Percentiles rank a stretch among this genome's conserved stretches.
These are phyloP conservation scores for Blastomyces emzantsi DNA, from an alignment of 2,329 filamentous ascomycete genomes.

Conservation along the genomic window DNA sequence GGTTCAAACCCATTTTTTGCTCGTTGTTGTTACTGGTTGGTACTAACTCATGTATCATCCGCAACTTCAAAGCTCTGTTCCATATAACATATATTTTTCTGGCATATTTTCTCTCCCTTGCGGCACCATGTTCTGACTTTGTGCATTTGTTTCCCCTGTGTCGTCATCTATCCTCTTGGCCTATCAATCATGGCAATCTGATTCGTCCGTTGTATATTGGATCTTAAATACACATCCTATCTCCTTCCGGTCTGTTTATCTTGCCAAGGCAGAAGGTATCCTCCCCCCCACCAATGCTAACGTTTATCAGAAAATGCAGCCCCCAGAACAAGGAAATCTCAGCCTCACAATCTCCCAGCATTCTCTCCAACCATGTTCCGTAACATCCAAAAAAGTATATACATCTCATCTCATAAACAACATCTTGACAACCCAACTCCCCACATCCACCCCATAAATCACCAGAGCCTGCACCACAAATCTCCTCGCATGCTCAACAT, in stretches of 20 bases:
- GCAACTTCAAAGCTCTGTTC: background rate
- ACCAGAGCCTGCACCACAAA: constrained; percentile 46
- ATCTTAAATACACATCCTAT: background rate
- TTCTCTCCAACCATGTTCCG: background rate
- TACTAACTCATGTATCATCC: background rate
- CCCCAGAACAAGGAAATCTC: background rate
- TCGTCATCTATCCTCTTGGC: background rate
- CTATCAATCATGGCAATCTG: background rate
- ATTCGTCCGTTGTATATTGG: background rate
- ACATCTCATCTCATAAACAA: constrained; percentile 7
- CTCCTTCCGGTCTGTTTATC: background rate
- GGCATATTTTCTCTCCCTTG: background rate
- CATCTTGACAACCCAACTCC: constrained; percentile 19
- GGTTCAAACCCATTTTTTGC: background rate
- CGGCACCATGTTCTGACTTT: background rate
- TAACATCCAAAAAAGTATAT: background rate
- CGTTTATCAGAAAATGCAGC: background rate
- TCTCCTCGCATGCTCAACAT: constrained; percentile 46
- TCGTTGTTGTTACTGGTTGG: background rate
- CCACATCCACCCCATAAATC: constrained; percentile 39
- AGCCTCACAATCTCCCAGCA: background rate
- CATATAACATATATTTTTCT: background rate
- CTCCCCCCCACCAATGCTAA: background rate
- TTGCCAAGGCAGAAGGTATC: background rate
- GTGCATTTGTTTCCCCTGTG: too few species aligned